Base-by-base conservation (phyloP, 78 protist species). In the Polysphondylium violaceum region DNA sequence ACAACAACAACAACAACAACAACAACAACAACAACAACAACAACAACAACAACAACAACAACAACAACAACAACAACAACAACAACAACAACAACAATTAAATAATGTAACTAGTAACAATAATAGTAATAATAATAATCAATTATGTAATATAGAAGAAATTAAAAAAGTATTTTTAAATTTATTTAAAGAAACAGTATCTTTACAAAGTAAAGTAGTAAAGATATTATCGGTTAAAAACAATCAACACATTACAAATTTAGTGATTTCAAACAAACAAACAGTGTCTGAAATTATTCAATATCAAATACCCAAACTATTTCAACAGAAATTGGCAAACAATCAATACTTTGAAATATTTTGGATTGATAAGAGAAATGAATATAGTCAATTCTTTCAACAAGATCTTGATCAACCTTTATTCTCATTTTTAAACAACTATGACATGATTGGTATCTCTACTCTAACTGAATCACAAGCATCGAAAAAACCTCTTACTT, bases 261-360 rank as follows among this genome's bases (percentile, higher is more conserved):
- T 79, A 25, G 68, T 76, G 1, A 43, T 79, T 11, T 64, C 55
- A 8, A 27, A 31, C 11, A 72, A 79, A 16, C 74, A 79, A 36
- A 79, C 89, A 23, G 65, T 79, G 2, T 56, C 67, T 2, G 58
- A 68, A 67, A 58, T 79, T n/a, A 25, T 69, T 7, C 89, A 79
- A 41, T 67, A 67, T 53, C 27, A 55, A 12, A 79, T 79, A 23
- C 89, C 89, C 51, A 35, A 61, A 61, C 27, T 61, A 40, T 73
- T 65, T 12, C 55, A 67, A 27, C 89, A 65, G 16, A 63, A 67
- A 29, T 53, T 79, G 31, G 17, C 8, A 9, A 41, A 7, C 16
- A 43, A 50, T 23, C 89, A 79, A n/a, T 35, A 67, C 53, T 79
- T 67, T 55, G 89, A 79, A 50, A 17, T 79, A 14, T 79, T 67